Evolutionary conservation across 140 eudicot genomes (phyloP).

Genomic region (Cichorium intybus): DNA sequence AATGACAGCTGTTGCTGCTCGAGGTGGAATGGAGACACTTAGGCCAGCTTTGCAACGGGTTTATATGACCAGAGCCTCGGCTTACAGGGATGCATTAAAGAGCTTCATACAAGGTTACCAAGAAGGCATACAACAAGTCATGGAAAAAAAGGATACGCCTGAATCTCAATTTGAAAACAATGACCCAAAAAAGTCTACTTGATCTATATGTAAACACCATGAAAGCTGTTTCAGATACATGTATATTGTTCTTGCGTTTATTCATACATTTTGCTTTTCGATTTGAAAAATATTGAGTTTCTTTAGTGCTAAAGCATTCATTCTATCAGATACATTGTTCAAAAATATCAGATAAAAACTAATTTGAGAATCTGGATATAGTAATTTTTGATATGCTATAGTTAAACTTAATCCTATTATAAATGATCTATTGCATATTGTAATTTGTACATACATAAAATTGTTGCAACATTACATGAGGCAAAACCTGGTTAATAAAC

Average conservation of each 20-base stretch:
- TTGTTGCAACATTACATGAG: too few species aligned
- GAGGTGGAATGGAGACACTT: conserved; percentile 93
- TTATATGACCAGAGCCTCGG: conserved; percentile 78
- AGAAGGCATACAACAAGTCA: conserved; percentile 68
- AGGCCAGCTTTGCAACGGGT: conserved; percentile 88
- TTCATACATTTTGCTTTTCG: conserved; percentile 1
- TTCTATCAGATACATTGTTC: too few species aligned
- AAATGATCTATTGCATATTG: too few species aligned
- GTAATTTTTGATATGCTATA: too few species aligned
- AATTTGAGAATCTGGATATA: too few species aligned
- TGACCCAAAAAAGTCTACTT: conserved; percentile 32
- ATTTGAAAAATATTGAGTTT: background rate
- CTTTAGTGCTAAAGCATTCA: too few species aligned
- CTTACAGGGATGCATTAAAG: conserved; percentile 67
- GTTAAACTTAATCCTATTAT: too few species aligned
- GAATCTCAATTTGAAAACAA: conserved; percentile 36
- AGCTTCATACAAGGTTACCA: conserved; percentile 74
- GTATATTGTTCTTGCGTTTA: too few species aligned
- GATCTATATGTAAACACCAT: background rate
- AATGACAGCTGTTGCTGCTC: conserved; percentile 73
- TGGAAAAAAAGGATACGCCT: conserved; percentile 52
- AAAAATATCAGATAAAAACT: too few species aligned
- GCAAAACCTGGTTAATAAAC: too few species aligned
- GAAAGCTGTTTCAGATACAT: background rate
- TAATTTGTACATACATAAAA: too few species aligned